Base-by-base conservation (phyloP, 108 stramenopile species). In the Chaetoceros muelleri region DNA sequence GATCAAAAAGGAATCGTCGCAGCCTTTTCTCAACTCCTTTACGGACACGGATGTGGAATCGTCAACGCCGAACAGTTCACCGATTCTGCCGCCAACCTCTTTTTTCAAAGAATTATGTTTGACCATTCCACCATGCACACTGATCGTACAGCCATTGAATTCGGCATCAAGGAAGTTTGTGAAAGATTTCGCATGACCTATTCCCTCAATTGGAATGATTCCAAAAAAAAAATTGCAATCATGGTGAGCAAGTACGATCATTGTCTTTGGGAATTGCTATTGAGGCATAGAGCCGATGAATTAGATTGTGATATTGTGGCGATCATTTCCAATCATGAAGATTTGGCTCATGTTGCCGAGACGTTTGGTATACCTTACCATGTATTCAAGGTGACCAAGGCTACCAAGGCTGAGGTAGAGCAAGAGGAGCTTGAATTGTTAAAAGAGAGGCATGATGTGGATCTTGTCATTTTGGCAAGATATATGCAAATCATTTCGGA, bases 221-320 rank as follows among this genome's bases (percentile, higher is more conserved):
- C 53, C 1, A 45, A 49, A 16, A 63, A 64, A 26, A 55, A 57
- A 44, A 19, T 76, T 1, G 59, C 59, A 0, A 61, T 81, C 27
- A 69, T 76, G 64, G 62, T 44, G 46, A 73, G 74, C 28, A 91
- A 91, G 54, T 79, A 87, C 44, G 90, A 91, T 58, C 90, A 88
- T 52, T 84, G 82, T 59, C 61, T 91, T 8, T 93, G 87, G 83
- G 90, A 93, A 60, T 66, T 93, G 13, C 67, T 93, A 34, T 56
- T 93, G 29, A 48, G 90, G 44, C 90, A 93, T 51, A 66, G 67
- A 2, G 84, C 85, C 7, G 66, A 76, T 26, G 90, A 93, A 65
- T 58, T 93, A 18, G 64, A 77, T 25, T 83, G 79, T 48, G 74
- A 87, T 3, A 76, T 93, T 46, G 18, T 62, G 3, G 47, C 71